Evolutionary conservation across 1,284 basidiomycete genomes (phyloP).

Genomic region (Sanghuangporus sanghuang): DNA sequence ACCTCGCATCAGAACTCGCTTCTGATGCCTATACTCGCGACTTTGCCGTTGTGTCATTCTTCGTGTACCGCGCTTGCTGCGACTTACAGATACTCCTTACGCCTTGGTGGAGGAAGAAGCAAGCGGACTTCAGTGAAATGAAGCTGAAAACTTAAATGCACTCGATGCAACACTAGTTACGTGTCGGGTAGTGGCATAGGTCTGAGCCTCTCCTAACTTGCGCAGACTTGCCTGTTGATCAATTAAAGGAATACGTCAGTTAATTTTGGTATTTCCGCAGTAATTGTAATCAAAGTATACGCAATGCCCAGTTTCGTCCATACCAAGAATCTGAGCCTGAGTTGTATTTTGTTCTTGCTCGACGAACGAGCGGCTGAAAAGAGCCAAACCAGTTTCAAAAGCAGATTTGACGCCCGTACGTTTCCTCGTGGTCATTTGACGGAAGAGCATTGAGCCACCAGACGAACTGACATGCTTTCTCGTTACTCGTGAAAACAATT

Average conservation of each 20-base stretch:
- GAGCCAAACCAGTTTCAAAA: too few species aligned
- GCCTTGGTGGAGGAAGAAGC: constrained; percentile 2
- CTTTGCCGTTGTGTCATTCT: background rate
- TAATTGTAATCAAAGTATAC: too few species aligned
- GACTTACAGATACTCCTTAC: constrained; percentile 1
- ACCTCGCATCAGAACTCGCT: background rate
- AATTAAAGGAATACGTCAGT: too few species aligned
- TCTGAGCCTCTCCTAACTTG: too few species aligned
- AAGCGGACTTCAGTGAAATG: background rate
- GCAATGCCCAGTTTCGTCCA: too few species aligned
- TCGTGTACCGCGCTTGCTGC: constrained; percentile 3
- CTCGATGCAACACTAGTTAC: too few species aligned
- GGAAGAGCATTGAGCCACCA: background rate
- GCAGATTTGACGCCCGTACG: background rate
- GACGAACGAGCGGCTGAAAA: too few species aligned
- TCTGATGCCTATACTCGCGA: background rate
- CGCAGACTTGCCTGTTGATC: too few species aligned
- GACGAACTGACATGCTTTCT: background rate
- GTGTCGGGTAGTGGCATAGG: too few species aligned
- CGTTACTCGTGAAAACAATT: background rate
- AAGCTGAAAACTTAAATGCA: background rate
- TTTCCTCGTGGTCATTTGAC: background rate
- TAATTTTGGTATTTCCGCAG: too few species aligned
- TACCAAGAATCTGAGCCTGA: too few species aligned
- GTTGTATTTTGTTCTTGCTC: too few species aligned